These are phyloP conservation scores for Gossypium anomalum DNA, from an alignment of 345 rosid species.

Conservation along the genomic window DNA sequence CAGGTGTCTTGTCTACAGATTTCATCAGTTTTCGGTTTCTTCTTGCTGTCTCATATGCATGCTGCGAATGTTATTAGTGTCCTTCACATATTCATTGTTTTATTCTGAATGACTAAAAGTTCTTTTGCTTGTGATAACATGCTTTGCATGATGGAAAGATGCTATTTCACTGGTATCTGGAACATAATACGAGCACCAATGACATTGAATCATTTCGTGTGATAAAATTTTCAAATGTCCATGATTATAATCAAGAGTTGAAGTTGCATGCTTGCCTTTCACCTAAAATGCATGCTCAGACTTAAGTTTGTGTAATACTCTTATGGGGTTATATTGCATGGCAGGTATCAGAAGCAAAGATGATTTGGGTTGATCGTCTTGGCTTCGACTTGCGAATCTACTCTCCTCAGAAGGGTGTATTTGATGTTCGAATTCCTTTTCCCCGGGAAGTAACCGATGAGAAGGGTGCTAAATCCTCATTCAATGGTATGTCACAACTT, in stretches of 20 bases:
- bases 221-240: background rate
- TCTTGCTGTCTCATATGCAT: background rate
- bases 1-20: background rate
- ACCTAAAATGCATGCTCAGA: background rate
- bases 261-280: background rate
- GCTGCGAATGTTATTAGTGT: background rate
- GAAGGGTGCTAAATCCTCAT: conserved; percentile 86
- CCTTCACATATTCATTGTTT: background rate
- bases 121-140: background rate
- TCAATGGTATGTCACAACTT: conserved; percentile 85
- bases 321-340: conserved; percentile 13
- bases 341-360: conserved; percentile 73
- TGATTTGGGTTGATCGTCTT: conserved; percentile 87
- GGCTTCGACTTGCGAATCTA: conserved; percentile 73
- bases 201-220: background rate
- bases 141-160: background rate
- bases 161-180: background rate
- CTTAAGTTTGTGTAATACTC: background rate
- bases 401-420: conserved; percentile 46
- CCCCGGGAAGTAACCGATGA: conserved; percentile 78
- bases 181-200: background rate
- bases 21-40: background rate
- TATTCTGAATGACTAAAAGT: background rate
- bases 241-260: background rate
- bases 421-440: conserved; percentile 82